Percentiles rank a stretch among this genome's conserved stretches.
These are phyloP conservation scores for Phytophthora palmivora DNA, from an alignment of 352 stramenopile genomes.

Conservation along the genomic window DNA sequence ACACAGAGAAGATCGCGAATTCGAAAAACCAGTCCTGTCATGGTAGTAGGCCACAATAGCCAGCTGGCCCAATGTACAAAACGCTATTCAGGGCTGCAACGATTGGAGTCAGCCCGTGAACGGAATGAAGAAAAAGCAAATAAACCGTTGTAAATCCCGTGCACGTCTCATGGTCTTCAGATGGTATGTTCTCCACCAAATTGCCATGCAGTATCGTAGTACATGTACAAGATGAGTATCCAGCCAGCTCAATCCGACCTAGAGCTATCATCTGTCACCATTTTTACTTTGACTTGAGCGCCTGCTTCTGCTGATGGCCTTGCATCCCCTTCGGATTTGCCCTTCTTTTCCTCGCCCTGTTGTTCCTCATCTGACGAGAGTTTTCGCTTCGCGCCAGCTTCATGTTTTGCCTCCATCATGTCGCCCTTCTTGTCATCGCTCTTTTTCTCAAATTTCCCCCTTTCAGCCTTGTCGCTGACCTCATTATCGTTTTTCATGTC, in stretches of 20 bases:
- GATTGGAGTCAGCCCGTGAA: slow-evolving; percentile 29
- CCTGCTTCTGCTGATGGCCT: slow-evolving; percentile 16
- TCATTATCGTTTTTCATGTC: background rate
- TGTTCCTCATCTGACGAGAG: slow-evolving; percentile 29
- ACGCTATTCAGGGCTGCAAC: slow-evolving; percentile 35
- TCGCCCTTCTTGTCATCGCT: slow-evolving; percentile 11
- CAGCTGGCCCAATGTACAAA: slow-evolving; percentile 36
- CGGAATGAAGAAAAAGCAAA: slow-evolving; percentile 34
- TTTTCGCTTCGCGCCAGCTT: slow-evolving; percentile 40
- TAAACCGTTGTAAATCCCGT: slow-evolving; percentile 32
- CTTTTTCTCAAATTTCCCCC: slow-evolving; percentile 1
- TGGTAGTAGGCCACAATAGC: slow-evolving; percentile 14
- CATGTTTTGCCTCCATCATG: slow-evolving; percentile 20
- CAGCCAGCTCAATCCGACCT: slow-evolving; percentile 19
- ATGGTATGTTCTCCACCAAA: background rate
- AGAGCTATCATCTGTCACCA: slow-evolving; percentile 6
- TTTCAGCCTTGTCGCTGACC: background rate
- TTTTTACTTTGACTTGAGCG: slow-evolving; percentile 14
- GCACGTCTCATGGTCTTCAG: background rate
- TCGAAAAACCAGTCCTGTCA: slow-evolving; percentile 15
- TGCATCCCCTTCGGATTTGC: slow-evolving; percentile 24
- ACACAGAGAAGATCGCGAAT: background rate
- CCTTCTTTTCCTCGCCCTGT: slow-evolving; percentile 39
- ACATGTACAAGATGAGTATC: slow-evolving; percentile 29
- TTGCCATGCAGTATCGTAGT: slow-evolving; percentile 25